Base-by-base conservation (phyloP, 257 asterid genomes). In the Linaria vulgaris region DNA sequence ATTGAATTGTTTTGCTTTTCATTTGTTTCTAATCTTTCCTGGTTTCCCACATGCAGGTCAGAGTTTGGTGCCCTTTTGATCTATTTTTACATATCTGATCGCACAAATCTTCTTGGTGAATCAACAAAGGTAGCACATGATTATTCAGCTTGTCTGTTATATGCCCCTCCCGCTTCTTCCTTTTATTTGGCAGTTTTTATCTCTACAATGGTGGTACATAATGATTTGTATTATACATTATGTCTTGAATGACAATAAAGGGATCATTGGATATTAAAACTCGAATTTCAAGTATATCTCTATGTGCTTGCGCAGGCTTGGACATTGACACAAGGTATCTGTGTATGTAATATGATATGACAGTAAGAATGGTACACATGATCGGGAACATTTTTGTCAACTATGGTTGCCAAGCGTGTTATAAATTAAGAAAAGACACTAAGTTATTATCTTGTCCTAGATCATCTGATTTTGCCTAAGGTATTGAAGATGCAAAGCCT, bases 81-180 rank as follows among this genome's bases (percentile, higher is more conserved):
- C 70, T 88, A 91, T 72, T 86, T 80, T 69, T 91, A 80, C 82
- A 37, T 88, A 60, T 85, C 94, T 38, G 98, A 91, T 70, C 96
- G 96, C 43, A 91, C 96, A 76, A 78, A 83, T 83, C 61, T 91
- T 65, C 79, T 91, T 62, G 95, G 91, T 64, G 89, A 88, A 80
- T 85, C 95, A 13, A 85, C 78, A 73, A 88, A 91, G 97, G 97
- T 90, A 12, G 34, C 22, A n/a, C 17, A 34, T 15, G 52, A 44
- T 56, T 72, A 34, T 34, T 13, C n/a, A 9, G 37, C 27, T 47
- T 25, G 1, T n/a, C 3, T 21, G 8, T 24, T 34, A 62, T 60
- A 44, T 51, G 22, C 52, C 52, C 17, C n/a, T 61, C 21, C 25
- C 23, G 16, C 15, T 59, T 27, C 30, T 25, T 12, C 44, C 70